Percentiles rank a stretch among this genome's conserved stretches.
These are phyloP conservation scores for Alternaria panax DNA, from an alignment of 2,329 filamentous ascomycete species.

Conservation along the genomic window DNA sequence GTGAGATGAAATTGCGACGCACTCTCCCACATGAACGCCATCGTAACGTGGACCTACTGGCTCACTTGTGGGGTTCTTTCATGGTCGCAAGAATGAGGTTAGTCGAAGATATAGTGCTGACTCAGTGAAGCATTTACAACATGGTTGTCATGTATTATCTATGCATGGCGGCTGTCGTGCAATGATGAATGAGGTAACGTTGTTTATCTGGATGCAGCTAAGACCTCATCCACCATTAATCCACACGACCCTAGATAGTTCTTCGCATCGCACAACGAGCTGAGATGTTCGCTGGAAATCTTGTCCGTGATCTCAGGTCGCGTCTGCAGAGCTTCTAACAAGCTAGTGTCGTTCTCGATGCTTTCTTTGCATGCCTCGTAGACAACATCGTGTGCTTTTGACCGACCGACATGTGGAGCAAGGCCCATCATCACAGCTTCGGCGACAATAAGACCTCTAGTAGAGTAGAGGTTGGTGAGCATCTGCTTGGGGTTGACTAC, in stretches of 20 bases:
- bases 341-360: constrained; percentile 54
- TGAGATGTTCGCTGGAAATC: constrained; percentile 57
- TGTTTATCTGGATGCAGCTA: constrained; percentile 38
- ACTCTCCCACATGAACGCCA: constrained; percentile 10
- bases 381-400: constrained; percentile 63
- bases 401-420: constrained; percentile 61
- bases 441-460: constrained; percentile 62
- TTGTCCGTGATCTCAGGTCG: constrained; percentile 53
- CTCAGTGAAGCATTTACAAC: constrained; percentile 12
- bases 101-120: constrained; percentile 6
- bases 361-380: constrained; percentile 62
- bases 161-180: background rate
- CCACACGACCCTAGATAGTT: constrained; percentile 54
- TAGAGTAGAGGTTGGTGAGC: constrained; percentile 60
- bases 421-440: constrained; percentile 69
- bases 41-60: constrained; percentile 11
- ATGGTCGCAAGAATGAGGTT: background rate
- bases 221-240: constrained; percentile 47
- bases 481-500: constrained; percentile 60
- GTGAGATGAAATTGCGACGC: constrained; percentile 9
- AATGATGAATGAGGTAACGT: background rate
- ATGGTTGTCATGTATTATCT: background rate
- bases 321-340: constrained; percentile 55
- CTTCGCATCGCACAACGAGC: constrained; percentile 63
- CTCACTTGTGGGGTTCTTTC: constrained; percentile 21